A percentile compares a stretch with the other conserved stretches of the same genome.
phyloP scores from a whole-genome alignment of 2,329 filamentous ascomycete genomes.

The Aspergillus texensis region DNA sequence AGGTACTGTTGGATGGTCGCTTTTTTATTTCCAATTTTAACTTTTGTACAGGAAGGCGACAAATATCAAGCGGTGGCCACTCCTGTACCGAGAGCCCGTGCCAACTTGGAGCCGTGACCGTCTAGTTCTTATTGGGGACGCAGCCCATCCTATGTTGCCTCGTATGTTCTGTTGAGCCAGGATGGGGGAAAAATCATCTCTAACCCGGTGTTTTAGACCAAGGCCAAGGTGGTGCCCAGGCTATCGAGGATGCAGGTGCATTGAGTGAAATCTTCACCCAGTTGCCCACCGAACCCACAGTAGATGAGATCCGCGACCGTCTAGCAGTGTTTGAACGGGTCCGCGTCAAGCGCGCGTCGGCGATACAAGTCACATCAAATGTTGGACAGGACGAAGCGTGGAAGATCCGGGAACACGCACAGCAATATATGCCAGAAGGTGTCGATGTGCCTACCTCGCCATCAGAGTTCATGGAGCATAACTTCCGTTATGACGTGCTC shows the following conservation, averaged over 20 bases:
- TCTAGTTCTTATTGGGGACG: slow-evolving; percentile 35
- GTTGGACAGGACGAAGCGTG: background rate
- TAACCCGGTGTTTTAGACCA: background rate
- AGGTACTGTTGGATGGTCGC: background rate
- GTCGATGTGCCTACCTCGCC: background rate
- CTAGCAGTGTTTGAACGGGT: background rate
- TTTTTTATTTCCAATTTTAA: background rate
- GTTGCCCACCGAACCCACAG: background rate
- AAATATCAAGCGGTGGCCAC: slow-evolving; percentile 24
- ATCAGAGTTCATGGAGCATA: background rate
- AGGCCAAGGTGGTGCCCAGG: background rate
- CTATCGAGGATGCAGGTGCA: background rate
- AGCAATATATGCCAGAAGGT: background rate
- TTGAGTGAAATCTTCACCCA: background rate
- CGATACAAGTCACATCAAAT: background rate
- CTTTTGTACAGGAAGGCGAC: background rate
- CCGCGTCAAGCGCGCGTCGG: background rate
- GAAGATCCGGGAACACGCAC: background rate
- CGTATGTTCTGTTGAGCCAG: background rate
- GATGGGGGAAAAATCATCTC: no score
- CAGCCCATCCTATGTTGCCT: slow-evolving; percentile 29
- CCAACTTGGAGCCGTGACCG: slow-evolving; percentile 26
- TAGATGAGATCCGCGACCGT: background rate
- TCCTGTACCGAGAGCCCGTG: slow-evolving; percentile 31
- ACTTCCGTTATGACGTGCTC: background rate